Evolutionary conservation across 2,329 filamentous ascomycete genomes (phyloP).

Genomic region (Nigrospora osmanthi): DNA sequence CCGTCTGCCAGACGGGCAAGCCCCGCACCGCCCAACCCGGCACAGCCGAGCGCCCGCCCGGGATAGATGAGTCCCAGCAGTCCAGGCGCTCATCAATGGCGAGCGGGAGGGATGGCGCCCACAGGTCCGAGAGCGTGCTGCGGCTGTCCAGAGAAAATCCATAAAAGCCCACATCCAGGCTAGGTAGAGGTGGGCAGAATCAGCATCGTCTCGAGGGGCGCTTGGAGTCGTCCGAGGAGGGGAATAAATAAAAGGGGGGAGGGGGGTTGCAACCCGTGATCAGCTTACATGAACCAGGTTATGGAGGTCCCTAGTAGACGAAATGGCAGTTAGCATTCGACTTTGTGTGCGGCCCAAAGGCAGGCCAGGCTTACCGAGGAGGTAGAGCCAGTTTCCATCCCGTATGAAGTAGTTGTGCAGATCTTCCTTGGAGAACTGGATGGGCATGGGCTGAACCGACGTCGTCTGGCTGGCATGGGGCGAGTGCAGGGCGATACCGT

Average conservation of each 20-base stretch:
- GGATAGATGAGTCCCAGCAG: slow-evolving; percentile 40
- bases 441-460: slow-evolving; percentile 25
- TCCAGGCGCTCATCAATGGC: slow-evolving; percentile 26
- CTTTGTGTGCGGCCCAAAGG: background rate
- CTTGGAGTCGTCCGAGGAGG: no score
- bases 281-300: slow-evolving; percentile 7
- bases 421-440: slow-evolving; percentile 41
- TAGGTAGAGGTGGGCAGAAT: slow-evolving; percentile 17
- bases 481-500: slow-evolving; percentile 24
- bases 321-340: background rate
- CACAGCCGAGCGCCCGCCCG: slow-evolving; percentile 33
- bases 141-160: slow-evolving; percentile 43
- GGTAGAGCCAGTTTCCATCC: slow-evolving; percentile 37
- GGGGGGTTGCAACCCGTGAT: no score
- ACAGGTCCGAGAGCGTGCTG: slow-evolving; percentile 32
- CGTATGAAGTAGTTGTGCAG: slow-evolving; percentile 42
- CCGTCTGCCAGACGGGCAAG: slow-evolving; percentile 42
- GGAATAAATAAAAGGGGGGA: no score
- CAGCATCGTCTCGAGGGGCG: no score
- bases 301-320: slow-evolving; percentile 5
- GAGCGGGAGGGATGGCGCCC: slow-evolving; percentile 26
- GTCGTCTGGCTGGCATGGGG: slow-evolving; percentile 12
- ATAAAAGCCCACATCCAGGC: slow-evolving; percentile 49
- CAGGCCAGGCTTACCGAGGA: slow-evolving; percentile 20
- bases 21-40: slow-evolving; percentile 29